Evolutionary conservation across 768 basidiomycete genomes (phyloP).

Genomic region (Gautieria morchelliformis): DNA sequence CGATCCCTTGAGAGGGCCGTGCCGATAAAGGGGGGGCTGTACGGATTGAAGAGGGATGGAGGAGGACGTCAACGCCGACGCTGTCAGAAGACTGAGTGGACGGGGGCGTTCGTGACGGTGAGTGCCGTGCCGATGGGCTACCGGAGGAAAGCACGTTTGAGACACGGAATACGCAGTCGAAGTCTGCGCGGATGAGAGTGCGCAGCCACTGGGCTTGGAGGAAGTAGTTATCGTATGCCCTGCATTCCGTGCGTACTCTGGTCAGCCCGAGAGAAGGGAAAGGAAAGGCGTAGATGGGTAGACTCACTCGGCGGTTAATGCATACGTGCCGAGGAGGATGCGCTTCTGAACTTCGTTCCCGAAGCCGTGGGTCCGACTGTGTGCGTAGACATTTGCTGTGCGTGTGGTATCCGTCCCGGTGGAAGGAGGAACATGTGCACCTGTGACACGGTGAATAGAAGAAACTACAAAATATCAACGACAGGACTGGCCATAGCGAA

Average conservation of each 20-base stretch:
- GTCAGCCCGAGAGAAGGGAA: background rate
- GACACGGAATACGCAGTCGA: slow-evolving; percentile 55
- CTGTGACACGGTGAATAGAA: slow-evolving; percentile 5
- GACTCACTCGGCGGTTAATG: slow-evolving; percentile 81
- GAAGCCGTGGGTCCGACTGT: slow-evolving; percentile 61
- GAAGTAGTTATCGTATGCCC: slow-evolving; percentile 97
- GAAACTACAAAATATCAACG: slow-evolving; percentile 16
- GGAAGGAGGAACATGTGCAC: slow-evolving; percentile 22
- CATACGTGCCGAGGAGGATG: slow-evolving; percentile 83
- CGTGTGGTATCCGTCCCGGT: slow-evolving; percentile 34
- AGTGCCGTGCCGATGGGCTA: background rate
- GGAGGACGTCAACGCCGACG: slow-evolving; percentile 59
- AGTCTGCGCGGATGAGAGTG: slow-evolving; percentile 60
- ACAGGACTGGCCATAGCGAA: slow-evolving; percentile 56
- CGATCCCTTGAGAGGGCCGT: background rate
- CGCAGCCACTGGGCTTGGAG: slow-evolving; percentile 85
- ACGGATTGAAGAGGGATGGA: slow-evolving; percentile 84
- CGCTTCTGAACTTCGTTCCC: slow-evolving; percentile 81
- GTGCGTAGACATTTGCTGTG: slow-evolving; percentile 51
- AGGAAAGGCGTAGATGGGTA: background rate
- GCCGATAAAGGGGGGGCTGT: slow-evolving; percentile 50
- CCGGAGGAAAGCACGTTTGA: slow-evolving; percentile 37
- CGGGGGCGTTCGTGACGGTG: background rate
- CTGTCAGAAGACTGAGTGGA: slow-evolving; percentile 8
- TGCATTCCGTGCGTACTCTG: slow-evolving; percentile 21